phyloP scores from a whole-genome alignment of 768 basidiomycete species.

The Tricholomella constricta region DNA sequence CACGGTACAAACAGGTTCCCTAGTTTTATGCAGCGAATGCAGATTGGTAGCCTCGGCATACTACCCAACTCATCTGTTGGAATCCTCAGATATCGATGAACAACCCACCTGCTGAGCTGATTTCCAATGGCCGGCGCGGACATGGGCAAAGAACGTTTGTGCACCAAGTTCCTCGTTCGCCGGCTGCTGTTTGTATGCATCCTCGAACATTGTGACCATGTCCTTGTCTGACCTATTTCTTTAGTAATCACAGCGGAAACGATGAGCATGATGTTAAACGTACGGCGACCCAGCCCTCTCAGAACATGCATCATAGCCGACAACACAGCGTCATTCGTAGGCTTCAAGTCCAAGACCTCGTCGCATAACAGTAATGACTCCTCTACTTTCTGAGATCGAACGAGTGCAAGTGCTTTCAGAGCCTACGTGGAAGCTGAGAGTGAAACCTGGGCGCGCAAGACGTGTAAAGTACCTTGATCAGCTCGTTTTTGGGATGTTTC shows the following conservation, averaged over 20 bases:
- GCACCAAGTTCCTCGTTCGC: slow-evolving; percentile 80
- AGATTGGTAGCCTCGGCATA: not conserved
- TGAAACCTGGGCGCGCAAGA: slow-evolving; percentile 8
- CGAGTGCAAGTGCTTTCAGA: slow-evolving; percentile 81
- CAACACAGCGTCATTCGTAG: slow-evolving; percentile 71
- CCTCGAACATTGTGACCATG: slow-evolving; percentile 83
- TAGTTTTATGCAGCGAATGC: slow-evolving; percentile 1
- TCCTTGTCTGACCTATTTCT: slow-evolving; percentile 56
- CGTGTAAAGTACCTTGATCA: slow-evolving; percentile 58
- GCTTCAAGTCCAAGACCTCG: slow-evolving; percentile 73
- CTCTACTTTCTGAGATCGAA: slow-evolving; percentile 84
- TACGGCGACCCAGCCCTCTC: slow-evolving; percentile 72
- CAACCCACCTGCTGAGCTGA: slow-evolving; percentile 71
- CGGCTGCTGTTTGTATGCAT: slow-evolving; percentile 82
- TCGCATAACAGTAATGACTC: slow-evolving; percentile 79
- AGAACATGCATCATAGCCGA: slow-evolving; percentile 85
- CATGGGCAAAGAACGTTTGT: slow-evolving; percentile 85
- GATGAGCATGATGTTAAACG: slow-evolving; percentile 19
- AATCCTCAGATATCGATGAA: not conserved
- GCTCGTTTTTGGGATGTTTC: slow-evolving; percentile 74
- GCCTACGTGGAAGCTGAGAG: slow-evolving; percentile 45
- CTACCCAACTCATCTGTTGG: not conserved
- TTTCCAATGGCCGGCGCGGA: slow-evolving; percentile 82
- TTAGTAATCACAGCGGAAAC: slow-evolving; percentile 7
- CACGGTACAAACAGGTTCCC: not conserved